These are phyloP conservation scores for Hyaloscypha hepaticicola DNA, from an alignment of 495 filamentous ascomycete species.

Conservation along the genomic window DNA sequence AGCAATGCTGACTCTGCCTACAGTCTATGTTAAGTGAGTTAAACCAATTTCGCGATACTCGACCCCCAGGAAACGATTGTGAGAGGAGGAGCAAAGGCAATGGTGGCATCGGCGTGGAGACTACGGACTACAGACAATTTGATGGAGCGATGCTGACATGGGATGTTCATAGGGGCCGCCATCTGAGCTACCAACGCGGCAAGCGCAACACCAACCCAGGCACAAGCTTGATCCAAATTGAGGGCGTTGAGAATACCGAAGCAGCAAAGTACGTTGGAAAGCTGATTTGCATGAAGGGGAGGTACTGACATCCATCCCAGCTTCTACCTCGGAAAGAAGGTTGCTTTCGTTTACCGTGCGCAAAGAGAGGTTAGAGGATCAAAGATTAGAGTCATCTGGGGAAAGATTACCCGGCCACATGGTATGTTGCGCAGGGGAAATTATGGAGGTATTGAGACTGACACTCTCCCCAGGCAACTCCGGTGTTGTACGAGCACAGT, in stretches of 20 bases:
- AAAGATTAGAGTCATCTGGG: conserved; percentile 99
- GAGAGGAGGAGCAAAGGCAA: conserved; percentile 10
- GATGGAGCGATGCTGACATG: conserved; percentile 17
- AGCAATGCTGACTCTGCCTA: conserved; percentile 39
- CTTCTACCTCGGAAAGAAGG: conserved; percentile 93
- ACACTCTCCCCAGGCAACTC: conserved; percentile 69
- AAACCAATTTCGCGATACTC: conserved; percentile 32
- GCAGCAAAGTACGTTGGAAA: conserved; percentile 70
- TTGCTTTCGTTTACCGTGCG: conserved; percentile 95
- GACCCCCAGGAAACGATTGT: conserved; percentile 24
- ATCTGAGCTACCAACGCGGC: conserved; percentile 90
- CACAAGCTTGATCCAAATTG: conserved; percentile 91
- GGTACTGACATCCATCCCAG: conserved; percentile 37
- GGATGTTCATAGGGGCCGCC: conserved; percentile 67
- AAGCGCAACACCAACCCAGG: conserved; percentile 81
- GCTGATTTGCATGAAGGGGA: conserved; percentile 4
- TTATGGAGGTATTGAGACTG: conserved; percentile 6
- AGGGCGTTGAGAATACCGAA: conserved; percentile 85
- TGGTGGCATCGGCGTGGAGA: not conserved
- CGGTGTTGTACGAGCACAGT: conserved; percentile 93
- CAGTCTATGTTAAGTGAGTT: conserved; percentile 95
- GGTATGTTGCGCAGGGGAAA: conserved; percentile 53
- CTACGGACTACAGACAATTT: not conserved
- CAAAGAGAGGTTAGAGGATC: conserved; percentile 89
- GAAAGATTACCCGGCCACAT: conserved; percentile 93